These are phyloP conservation scores for Camelina sativa DNA, from an alignment of 345 rosid genomes.

Conservation along the genomic window DNA sequence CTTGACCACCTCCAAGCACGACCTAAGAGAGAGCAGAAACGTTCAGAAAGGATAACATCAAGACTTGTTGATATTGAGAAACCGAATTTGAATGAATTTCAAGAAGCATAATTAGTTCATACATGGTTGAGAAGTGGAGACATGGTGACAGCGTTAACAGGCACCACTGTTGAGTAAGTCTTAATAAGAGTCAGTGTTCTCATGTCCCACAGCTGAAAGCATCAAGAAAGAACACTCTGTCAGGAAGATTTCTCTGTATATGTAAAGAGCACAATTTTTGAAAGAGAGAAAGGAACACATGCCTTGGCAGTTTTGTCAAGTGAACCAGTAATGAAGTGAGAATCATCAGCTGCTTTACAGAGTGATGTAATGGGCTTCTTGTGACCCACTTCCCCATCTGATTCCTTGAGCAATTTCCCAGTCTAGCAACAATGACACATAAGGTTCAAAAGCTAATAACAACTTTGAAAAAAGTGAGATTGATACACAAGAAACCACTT, in stretches of 20 bases:
- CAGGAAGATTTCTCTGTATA: constrained; percentile 3
- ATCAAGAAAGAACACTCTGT: constrained; percentile 15
- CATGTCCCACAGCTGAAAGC: constrained; percentile 83
- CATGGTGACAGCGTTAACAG: constrained; percentile 96
- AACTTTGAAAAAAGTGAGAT: neutral
- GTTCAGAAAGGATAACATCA: neutral
- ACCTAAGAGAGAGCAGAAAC: constrained; percentile 52
- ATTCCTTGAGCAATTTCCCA: constrained; percentile 75
- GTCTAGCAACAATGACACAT: constrained; percentile 54
- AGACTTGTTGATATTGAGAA: neutral
- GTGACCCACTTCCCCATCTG: constrained; percentile 79
- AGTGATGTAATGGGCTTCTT: constrained; percentile 86
- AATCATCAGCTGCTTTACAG: constrained; percentile 73
- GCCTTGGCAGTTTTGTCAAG: constrained; percentile 98
- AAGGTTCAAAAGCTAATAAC: neutral
- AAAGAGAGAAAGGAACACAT: constrained; percentile 29
- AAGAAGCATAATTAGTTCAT: constrained; percentile 25
- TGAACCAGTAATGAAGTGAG: constrained; percentile 91
- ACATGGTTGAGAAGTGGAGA: constrained; percentile 97
- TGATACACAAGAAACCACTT: neutral
- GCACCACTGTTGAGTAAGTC: constrained; percentile 83
- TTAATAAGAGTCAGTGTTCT: constrained; percentile 86
- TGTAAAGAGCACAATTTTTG: neutral
- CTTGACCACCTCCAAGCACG: constrained; percentile 99
- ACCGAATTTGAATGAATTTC: neutral